phyloP scores from a whole-genome alignment of 2,329 filamentous ascomycete genomes.

The Chrysoporthe puriensis region DNA sequence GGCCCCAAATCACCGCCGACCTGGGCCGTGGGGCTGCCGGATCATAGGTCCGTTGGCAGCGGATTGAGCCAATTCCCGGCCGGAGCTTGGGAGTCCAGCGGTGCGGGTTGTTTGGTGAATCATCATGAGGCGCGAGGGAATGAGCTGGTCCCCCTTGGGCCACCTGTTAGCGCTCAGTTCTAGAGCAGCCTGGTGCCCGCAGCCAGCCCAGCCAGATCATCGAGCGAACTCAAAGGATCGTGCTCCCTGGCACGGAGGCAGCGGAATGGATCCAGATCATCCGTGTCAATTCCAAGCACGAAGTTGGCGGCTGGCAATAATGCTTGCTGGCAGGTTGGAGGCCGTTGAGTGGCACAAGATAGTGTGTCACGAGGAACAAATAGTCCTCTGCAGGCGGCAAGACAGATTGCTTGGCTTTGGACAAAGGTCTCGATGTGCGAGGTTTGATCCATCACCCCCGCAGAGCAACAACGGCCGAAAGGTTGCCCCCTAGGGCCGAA shows the following conservation, averaged over 20 bases:
- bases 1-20: conserved; percentile 11
- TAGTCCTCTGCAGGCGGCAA: not conserved
- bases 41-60: conserved; percentile 7
- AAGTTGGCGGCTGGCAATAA: not conserved
- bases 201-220: not conserved
- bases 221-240: not conserved
- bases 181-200: not conserved
- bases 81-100: not conserved
- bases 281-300: not conserved
- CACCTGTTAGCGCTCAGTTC: too few species aligned
- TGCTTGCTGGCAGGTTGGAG: not conserved
- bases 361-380: not conserved
- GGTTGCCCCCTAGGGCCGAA: too few species aligned
- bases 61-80: not conserved
- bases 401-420: not conserved
- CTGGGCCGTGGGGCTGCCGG: conserved; percentile 13
- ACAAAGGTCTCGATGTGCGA: conserved; percentile 1
- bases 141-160: not conserved
- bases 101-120: not conserved
- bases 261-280: not conserved
- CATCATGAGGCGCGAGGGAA: not conserved
- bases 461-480: not conserved
- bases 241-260: not conserved
- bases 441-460: not conserved
- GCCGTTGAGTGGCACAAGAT: not conserved